Evolutionary conservation across 1,139 yeast genomes (phyloP), one percentile per base, ranked within the genome.

Genomic region (Waltiozyma sp.): DNA sequence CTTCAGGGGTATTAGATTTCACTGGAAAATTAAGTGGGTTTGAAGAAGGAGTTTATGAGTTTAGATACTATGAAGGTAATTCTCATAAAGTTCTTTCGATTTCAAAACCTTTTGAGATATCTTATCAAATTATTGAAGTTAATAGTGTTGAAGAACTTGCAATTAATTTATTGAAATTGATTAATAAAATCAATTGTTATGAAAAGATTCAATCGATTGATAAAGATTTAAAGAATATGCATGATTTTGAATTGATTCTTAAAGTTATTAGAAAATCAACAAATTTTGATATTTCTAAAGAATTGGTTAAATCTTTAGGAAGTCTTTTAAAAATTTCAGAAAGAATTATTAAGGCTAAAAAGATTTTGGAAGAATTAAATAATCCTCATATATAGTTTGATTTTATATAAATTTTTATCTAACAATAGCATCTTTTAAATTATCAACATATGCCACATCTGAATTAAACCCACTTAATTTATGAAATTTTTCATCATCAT

Each of bases 21-120:
- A 61, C 65, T 11, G 70, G 70, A 10, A 69, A 71, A 10, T 63
- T 71, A 41, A 62, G 81, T 40, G 72, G 72, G 53, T 82, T 84
- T 78, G 82, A 80, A 52, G 76, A 73, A 43, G 95, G 95, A 0
- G 68, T 77, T 37, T 85, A 78, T 60, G 93, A 85, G 60, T 72
- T 85, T 54, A 70, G 95, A 60, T 83, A 82, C 55, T 94, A 86
- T 57, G 68, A 74, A 42, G 74, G 72, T 42, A 79, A 77, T 24
- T 75, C 79, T 47, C 95, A 86, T 58, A 82, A 77, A 48, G 94
- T 85, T 26, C 68, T 80, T 34, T 71, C 73, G 46, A 70, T 79
- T 40, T 77, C 91, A 0, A 72, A 70, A 47, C 88, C 91, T n/a
- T 81, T 85, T 62, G 84, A 80, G 58, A 68, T 85, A 39, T 40